Evolutionary conservation across 495 filamentous ascomycete genomes (phyloP), one percentile per base, ranked within the genome.

Genomic region (Rhizodiscina lignyota): DNA sequence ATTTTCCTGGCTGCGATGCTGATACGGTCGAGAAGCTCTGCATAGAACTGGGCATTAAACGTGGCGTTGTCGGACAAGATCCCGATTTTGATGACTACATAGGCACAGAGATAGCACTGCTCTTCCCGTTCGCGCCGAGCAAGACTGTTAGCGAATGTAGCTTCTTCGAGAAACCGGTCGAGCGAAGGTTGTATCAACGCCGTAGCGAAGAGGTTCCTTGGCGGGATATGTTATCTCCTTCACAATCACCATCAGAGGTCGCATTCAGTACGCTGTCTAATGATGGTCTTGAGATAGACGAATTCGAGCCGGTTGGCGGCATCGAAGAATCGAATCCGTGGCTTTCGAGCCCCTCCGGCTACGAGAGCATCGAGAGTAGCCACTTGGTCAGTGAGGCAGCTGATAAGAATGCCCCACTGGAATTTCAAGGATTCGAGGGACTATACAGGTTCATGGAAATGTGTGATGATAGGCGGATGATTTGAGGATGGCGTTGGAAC

Each of bases 1-100:
- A 83, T 23, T 96, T 97, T 51, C 79, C 83, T 1, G 89, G 89
- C 17, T 92, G 87, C 42, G 86, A 94, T 48, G 72, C 70, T 0
- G 72, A 77, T 3, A 81, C 79, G 2, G 84, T 96, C 0, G 83
- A 91, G 51, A 60, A 66, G 12, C 63, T 94, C 0, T 94, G 86
- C 51, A 66, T 81, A 30, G 89, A 97, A 54, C 66, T 87, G n/a
- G 81, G 79, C 13, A 61, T 94, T 5, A 66, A 67, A 28, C 60
- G 83, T 22, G 89, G 89, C 2, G 60, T 83, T 12, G 70, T 94
- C 5, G 44, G 60, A 13, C 77, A 96, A 57, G 89, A 97, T 45
- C 62, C 74, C 28, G 72, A 52, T 19, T 60, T 60, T 37, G 51
- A 54, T 30, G 37, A 42, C 32, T 58, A 57, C 37, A 45, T 45